Conservation (phyloP, 495 filamentous ascomycete species). For the Xylaria grammica region DNA sequence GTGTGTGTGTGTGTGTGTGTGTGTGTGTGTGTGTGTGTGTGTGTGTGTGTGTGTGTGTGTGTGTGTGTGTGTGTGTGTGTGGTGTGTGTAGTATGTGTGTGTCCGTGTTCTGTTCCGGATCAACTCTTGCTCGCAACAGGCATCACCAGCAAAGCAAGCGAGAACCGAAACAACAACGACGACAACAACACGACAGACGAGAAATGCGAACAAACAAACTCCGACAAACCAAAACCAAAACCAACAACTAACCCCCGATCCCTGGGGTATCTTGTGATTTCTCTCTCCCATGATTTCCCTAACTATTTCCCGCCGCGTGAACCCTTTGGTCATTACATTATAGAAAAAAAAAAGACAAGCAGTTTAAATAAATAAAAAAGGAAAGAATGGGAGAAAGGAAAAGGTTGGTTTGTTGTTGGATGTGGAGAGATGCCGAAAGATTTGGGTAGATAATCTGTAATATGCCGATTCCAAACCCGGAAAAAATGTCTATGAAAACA, state of each 20-base stretch:
- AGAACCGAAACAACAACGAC: no score
- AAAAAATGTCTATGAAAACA: conserved; percentile 14
- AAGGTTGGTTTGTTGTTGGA: background rate
- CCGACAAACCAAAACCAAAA: no score
- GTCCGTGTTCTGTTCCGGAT: no score
- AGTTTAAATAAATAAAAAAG: background rate
- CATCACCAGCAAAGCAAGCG: no score
- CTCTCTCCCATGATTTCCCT: conserved; percentile 35
- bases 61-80: no score
- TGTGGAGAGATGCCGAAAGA: conserved; percentile 15
- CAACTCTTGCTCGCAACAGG: no score
- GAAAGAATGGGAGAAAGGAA: background rate
- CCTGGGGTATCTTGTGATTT: conserved; percentile 44
- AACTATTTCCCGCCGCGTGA: conserved; percentile 31
- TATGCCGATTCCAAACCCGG: conserved; percentile 8
- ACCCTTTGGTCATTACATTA: conserved; percentile 39
- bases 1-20: no score
- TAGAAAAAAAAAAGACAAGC: conserved; percentile 16
- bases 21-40: no score
- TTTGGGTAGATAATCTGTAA: background rate
- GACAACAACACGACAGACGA: no score
- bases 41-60: no score
- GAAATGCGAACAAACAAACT: no score
- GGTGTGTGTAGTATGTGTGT: no score
- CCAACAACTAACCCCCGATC: conserved; percentile 6